Percentiles rank a stretch among this genome's conserved stretches.
Evolutionary conservation across 139 green algal species (phyloP).

Genomic region (Mychonastes homosphaera): DNA sequence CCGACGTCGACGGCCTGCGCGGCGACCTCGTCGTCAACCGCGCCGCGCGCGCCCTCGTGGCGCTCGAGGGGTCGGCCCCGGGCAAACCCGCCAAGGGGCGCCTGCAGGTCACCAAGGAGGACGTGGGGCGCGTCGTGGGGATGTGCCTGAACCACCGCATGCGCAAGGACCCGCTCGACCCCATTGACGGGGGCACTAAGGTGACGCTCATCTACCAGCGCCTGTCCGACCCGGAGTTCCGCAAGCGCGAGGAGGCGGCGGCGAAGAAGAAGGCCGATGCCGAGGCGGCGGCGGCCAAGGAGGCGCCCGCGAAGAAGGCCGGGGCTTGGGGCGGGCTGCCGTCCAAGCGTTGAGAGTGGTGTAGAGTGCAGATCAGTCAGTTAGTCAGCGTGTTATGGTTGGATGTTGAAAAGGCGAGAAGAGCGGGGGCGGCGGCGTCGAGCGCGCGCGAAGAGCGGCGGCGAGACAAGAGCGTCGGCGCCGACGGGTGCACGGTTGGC

Average conservation of each 20-base stretch:
- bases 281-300: slow-evolving; percentile 21
- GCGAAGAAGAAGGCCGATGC: slow-evolving; percentile 32
- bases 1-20: slow-evolving; percentile 86
- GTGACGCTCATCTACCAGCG: slow-evolving; percentile 61
- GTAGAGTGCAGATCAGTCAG: no score
- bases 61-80: slow-evolving; percentile 53
- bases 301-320: slow-evolving; percentile 51
- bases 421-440: no score
- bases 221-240: slow-evolving; percentile 48
- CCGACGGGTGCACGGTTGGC: no score
- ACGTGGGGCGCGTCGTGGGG: slow-evolving; percentile 65
- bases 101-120: slow-evolving; percentile 48
- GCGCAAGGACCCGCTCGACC: slow-evolving; percentile 84
- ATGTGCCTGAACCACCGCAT: slow-evolving; percentile 81
- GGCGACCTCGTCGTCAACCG: slow-evolving; percentile 85
- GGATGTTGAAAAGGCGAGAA: no score
- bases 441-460: no score
- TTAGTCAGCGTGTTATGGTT: no score
- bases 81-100: not conserved
- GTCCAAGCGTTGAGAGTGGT: no score
- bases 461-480: no score
- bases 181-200: slow-evolving; percentile 81
- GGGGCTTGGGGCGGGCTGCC: slow-evolving; percentile 57
- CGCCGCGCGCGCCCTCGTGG: slow-evolving; percentile 65
- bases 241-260: slow-evolving; percentile 30